phyloP scores from a whole-genome alignment of 1,284 basidiomycete genomes.

The Ceratobasidium sp. region DNA sequence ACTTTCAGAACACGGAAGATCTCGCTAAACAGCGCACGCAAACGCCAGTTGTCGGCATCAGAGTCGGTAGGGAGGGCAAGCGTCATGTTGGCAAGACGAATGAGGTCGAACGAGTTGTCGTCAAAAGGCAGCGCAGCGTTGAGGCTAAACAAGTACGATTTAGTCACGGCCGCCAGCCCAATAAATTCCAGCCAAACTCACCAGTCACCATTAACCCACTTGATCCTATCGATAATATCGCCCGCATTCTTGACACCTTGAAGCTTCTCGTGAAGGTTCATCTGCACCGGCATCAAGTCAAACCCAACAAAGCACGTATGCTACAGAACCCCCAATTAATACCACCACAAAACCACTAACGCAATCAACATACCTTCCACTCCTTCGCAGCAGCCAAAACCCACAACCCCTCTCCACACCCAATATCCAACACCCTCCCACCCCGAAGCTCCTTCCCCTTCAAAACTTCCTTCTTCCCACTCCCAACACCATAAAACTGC shows the following conservation, averaged over 20 bases:
- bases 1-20: slow-evolving; percentile 42
- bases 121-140: slow-evolving; percentile 30
- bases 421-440: slow-evolving; percentile 31
- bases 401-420: slow-evolving; percentile 40
- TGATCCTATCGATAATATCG: slow-evolving; percentile 39
- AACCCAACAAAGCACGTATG: slow-evolving; percentile 39
- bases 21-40: slow-evolving; percentile 33
- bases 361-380: slow-evolving; percentile 28
- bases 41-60: slow-evolving; percentile 26
- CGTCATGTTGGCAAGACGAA: slow-evolving; percentile 39
- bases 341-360: neutral
- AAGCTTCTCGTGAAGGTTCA: slow-evolving; percentile 35
- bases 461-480: slow-evolving; percentile 36
- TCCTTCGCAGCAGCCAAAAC: slow-evolving; percentile 37
- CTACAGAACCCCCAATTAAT: slow-evolving; percentile 16
- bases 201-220: slow-evolving; percentile 39
- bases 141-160: neutral
- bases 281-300: slow-evolving; percentile 38
- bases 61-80: slow-evolving; percentile 34
- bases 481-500: slow-evolving; percentile 40
- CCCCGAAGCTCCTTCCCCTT: slow-evolving; percentile 35
- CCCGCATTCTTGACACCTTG: slow-evolving; percentile 29
- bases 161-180: neutral
- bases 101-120: slow-evolving; percentile 38
- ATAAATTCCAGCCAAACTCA: neutral